Conservation (phyloP, 176 grass and related monocot genomes). For the Hordeum vulgare region MorexV3_pseudomolecules_assembly NC_058519.1:93052061-93052560, state of each 20-base stretch:
- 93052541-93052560: neutral
- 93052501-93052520: neutral
- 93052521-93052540: neutral
- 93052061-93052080: constrained; percentile 42
- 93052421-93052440: neutral
- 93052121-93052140: constrained; percentile 69
- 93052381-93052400: neutral
- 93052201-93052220: neutral
- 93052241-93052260: neutral
- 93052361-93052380: constrained; percentile 54
- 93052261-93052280: constrained; percentile 31
- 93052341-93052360: constrained; percentile 63
- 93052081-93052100: constrained; percentile 68
- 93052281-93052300: constrained; percentile 59
- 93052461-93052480: neutral
- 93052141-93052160: constrained; percentile 60
- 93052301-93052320: constrained; percentile 83
- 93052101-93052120: constrained; percentile 92
- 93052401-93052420: neutral
- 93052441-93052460: neutral
- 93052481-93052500: neutral
- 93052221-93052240: neutral
- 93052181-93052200: constrained; percentile 8
- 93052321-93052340: constrained; percentile 14
- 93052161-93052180: constrained; percentile 43